Conservation (phyloP, 1,284 basidiomycete species). For the Hypsizygus ulmarius region DNA sequence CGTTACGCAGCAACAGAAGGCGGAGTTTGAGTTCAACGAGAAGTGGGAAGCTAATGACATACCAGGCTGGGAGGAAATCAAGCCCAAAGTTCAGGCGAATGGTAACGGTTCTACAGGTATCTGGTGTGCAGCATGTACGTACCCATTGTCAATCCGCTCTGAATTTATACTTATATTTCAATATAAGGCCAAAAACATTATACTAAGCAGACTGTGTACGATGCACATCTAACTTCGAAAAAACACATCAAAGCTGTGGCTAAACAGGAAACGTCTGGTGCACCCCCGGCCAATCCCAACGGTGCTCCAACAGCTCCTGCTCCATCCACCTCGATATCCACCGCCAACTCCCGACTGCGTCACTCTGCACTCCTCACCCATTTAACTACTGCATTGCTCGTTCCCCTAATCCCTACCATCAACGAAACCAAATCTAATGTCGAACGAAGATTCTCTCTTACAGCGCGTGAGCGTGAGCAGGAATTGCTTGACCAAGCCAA, state of each 20-base stretch:
- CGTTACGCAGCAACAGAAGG: constrained; percentile 63
- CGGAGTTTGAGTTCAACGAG: constrained; percentile 69
- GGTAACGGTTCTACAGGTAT: constrained; percentile 63
- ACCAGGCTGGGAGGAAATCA: constrained; percentile 67
- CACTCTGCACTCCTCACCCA: constrained; percentile 73
- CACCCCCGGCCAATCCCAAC: constrained; percentile 59
- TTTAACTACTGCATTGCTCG: constrained; percentile 68
- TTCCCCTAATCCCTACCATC: constrained; percentile 61
- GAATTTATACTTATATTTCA: constrained; percentile 10
- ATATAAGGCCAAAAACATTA: constrained; percentile 84
- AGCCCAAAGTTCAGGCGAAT: constrained; percentile 38
- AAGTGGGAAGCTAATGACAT: constrained; percentile 82
- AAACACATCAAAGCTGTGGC: constrained; percentile 91
- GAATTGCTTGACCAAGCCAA: constrained; percentile 85
- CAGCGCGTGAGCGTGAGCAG: constrained; percentile 93
- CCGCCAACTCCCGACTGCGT: constrained; percentile 58
- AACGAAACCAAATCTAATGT: constrained; percentile 95
- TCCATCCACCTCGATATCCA: constrained; percentile 30
- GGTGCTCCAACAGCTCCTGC: constrained; percentile 40
- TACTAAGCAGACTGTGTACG: constrained; percentile 96
- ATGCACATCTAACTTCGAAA: constrained; percentile 92
- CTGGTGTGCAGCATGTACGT: constrained; percentile 95
- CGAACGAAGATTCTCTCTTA: constrained; percentile 93
- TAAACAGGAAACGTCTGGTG: constrained; percentile 59
- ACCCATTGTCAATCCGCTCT: constrained; percentile 11